Conservation (phyloP, 2,329 filamentous ascomycete genomes). For the Colletotrichum sublineola region DNA sequence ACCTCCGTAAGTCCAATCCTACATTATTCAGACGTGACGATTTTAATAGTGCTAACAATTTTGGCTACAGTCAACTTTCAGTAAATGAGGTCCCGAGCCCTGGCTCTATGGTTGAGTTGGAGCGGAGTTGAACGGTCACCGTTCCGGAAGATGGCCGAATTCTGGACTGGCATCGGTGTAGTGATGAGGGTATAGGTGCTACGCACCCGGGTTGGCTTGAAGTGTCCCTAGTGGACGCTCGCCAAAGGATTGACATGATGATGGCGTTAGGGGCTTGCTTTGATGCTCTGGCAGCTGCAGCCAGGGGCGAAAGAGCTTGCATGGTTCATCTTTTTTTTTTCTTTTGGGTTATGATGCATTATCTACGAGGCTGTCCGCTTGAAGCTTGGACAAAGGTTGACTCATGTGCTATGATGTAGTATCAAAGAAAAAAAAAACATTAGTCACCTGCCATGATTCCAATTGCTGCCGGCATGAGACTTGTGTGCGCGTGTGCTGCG, state of each 20-base stretch:
- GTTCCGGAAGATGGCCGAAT: neutral
- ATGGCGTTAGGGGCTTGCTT: neutral
- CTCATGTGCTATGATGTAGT: conserved; percentile 24
- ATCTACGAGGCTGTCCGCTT: conserved; percentile 8
- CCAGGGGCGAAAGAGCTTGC: neutral
- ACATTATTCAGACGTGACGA: conserved; percentile 39
- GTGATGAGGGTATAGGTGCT: neutral
- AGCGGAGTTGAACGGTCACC: neutral
- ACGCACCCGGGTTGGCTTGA: neutral
- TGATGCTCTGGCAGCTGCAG: neutral
- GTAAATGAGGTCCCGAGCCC: neutral
- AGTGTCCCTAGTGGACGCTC: neutral
- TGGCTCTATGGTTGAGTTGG: neutral
- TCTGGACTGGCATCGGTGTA: neutral
- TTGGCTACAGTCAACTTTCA: neutral
- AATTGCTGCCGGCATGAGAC: neutral
- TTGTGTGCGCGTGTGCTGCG: neutral
- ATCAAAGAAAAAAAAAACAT: neutral
- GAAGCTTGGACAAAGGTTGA: conserved; percentile 14
- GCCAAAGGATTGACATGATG: neutral
- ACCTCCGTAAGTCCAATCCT: conserved; percentile 49
- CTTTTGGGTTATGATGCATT: conserved; percentile 22
- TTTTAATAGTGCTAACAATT: neutral
- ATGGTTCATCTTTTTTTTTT: neutral
- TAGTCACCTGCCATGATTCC: conserved; percentile 10